Evolutionary conservation across 164 flowering plant species (phyloP), one percentile per base, ranked within the genome.

Genomic region (Vitis labrusca): DNA sequence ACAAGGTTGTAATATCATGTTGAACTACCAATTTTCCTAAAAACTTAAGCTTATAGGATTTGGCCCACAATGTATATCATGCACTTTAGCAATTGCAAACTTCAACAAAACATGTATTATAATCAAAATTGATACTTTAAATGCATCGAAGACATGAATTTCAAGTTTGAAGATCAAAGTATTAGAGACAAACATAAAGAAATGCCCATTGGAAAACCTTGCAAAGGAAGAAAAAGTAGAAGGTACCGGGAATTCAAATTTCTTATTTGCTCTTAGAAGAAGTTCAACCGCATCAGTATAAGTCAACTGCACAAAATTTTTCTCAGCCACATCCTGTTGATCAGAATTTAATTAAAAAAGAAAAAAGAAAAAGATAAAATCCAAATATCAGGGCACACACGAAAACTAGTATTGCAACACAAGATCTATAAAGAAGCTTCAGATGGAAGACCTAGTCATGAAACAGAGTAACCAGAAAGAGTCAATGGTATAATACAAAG

Each of bases 231-330:
- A 30, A 55, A 9, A 48, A 58, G n/a, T 13, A 47, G 10, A 10
- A 32, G 13, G 52, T 88, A 95, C 99, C 81, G 97, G 95, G 71
- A 89, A 93, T 74, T 96, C 97, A 83, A 96, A 96, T 56, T 90
- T 89, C 86, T 83, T 91, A 23, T 88, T 86, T 74, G 94, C 78
- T 80, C 69, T 85, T 12, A 85, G 77, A 68, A 96, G 97, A 71
- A 96, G 89, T 57, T 91, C 85, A 68, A 96, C 64, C 7, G 99
- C 99, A 83, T 96, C 97, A 60, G 98, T 90, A 73, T 96, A 96
- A 49, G 91, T 82, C 85, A 96, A 70, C 77, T 90, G 97, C 68
- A 91, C 88, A 79, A 96, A 87, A 69, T 88, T 90, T 67, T 89
- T 92, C 74, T 87, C 93, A 64, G 78, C 99, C 61, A 96, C 93